Base-by-base conservation (phyloP, 2,329 filamentous ascomycete genomes). In the Calonectria montana region DNA sequence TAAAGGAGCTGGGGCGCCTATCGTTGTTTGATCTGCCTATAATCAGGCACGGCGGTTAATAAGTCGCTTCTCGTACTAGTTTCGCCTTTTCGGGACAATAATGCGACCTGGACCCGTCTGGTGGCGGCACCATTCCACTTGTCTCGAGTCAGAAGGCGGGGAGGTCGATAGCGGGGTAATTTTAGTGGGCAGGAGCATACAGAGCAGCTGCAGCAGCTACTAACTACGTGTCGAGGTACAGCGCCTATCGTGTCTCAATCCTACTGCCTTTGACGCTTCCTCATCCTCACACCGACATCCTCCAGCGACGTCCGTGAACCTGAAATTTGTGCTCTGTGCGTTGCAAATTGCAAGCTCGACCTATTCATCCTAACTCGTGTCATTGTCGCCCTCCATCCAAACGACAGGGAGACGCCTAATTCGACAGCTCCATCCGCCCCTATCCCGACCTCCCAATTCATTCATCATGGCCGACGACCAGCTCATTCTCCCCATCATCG, bases 401-500 rank as follows among this genome's bases (percentile, higher is more conserved):
- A 21, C 29, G n/a, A 23, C n/a, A 35, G 27, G 16, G 16, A 21
- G 50, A 37, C 53, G 31, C 10, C 31, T 13, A 37, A 25, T 25
- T n/a, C 29, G 29, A 23, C 12, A 23, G 12, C 31, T 37, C 18
- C 35, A 55, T 15, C 29, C 53, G 53, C 53, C n/a, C n/a, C 23
- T 37, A 25, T 29, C 43, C 23, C 23, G 15, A 15, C 16, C 15
- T 18, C 31, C 68, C 70, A 67, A 80, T 61, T 61, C 57, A 80
- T 61, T 61, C 57, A 61, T 68, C 73, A 84, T 84, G 83, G 78
- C 84, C 69, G 80, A 86, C 70, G 75, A 82, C 25, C 80, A 82
- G 76, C 80, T 84, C 77, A 70, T 84, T 78, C 84, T 88, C 82
- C 90, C 88, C 78, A 92, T 97, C 80, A 91, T 98, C 83, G 96